phyloP scores from a whole-genome alignment of 2,329 filamentous ascomycete species.

The Botryotinia narcissicola region DNA sequence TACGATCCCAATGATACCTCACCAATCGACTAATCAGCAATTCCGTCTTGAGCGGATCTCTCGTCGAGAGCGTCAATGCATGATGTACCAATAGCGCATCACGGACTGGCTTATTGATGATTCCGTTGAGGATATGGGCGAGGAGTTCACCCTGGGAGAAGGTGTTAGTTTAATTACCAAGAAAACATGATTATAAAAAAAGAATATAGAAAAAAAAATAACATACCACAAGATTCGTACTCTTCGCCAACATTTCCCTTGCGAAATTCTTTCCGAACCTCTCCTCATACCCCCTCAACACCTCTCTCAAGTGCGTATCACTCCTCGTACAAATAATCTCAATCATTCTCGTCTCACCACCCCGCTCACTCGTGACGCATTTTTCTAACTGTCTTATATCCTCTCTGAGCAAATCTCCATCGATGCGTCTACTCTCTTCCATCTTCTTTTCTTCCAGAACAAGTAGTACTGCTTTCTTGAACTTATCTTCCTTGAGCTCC shows the following conservation, averaged over 20 bases:
- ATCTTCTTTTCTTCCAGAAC: conserved; percentile 81
- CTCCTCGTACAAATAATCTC: conserved; percentile 77
- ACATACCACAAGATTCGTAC: conserved; percentile 87
- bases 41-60: conserved; percentile 72
- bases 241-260: conserved; percentile 81
- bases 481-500: conserved; percentile 94
- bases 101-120: conserved; percentile 92
- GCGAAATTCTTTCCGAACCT: conserved; percentile 79
- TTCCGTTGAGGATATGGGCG: conserved; percentile 91
- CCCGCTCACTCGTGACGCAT: conserved; percentile 68
- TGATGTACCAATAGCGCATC: conserved; percentile 90
- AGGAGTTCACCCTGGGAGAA: conserved; percentile 77
- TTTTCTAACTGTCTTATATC: conserved; percentile 72
- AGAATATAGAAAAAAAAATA: neutral
- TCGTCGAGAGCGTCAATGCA: conserved; percentile 69
- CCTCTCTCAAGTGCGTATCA: conserved; percentile 77
- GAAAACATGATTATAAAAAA: neutral
- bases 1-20: conserved; percentile 86
- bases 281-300: conserved; percentile 73
- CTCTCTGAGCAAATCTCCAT: conserved; percentile 55
- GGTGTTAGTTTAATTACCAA: neutral
- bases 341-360: conserved; percentile 86
- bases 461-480: conserved; percentile 81
- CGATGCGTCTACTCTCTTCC: conserved; percentile 56
- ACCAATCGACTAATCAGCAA: conserved; percentile 85